Evolutionary conservation across 2,329 filamentous ascomycete species (phyloP), one percentile per base, ranked within the genome.

Genomic region (Stachybotrys echinatus): DNA sequence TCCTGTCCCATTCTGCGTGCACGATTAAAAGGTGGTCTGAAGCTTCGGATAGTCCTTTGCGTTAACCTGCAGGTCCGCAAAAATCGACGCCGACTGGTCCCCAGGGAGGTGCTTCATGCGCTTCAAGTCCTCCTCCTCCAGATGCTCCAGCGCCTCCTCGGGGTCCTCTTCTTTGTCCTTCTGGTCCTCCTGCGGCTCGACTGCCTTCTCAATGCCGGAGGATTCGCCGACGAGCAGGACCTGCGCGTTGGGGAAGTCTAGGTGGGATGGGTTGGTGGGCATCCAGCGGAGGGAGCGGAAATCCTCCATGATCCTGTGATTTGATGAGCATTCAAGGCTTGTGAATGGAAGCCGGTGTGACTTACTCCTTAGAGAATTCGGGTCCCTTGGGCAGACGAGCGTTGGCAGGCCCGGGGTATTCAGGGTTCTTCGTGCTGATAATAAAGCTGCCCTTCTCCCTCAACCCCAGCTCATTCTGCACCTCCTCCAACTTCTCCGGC

Each of bases 401-500:
- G 52, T 80, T 80, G 3, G 79, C 74, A 0, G 89, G 88, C 0
- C 84, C 82, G 3, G 83, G 76, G 34, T 78, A 82, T 50, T 85
- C 75, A 0, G 91, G 91, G 58, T 95, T 96, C 70, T 91, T 90
- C 23, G 88, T 83, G 56, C 84, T 89, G 48, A 92, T 67, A 48
- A 92, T 79, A 66, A 91, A 95, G 64, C 86, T 89, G 1, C 88
- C 90, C 56, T 85, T 82, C 27, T 81, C 69, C 38, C 77, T 75
- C 6, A 96, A 65, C 0, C 91, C 90, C 12, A 96, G 75, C 50
- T 89, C 84, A 38, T 80, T 74, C 66, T 95, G 90, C 0, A 94
- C 76, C 46, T 89, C 80, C 1, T 84, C 85, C 2, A 88, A 64
- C 51, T 87, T 72, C 3, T 78, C 71, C 0, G 90, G 89, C 23